phyloP scores from a whole-genome alignment of 257 asterid genomes.

The Solanum chiquidenum region DNA sequence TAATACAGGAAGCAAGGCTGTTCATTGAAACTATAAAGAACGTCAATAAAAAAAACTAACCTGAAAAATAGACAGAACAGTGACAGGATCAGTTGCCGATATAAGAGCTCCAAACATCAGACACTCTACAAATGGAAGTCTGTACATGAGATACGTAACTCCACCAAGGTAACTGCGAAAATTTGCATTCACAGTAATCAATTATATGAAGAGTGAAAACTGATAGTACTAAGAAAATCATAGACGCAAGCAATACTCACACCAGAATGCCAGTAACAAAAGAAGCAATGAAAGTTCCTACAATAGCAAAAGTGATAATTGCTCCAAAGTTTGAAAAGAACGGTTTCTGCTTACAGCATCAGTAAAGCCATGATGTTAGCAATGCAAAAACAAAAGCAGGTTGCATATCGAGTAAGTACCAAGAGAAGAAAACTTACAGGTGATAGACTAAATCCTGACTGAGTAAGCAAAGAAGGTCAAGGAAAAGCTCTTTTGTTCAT shows the following conservation, averaged over 20 bases:
- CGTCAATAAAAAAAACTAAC: slow-evolving; percentile 14
- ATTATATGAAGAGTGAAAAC: neutral
- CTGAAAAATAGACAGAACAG: slow-evolving; percentile 97
- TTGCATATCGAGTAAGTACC: neutral
- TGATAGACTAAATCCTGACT: slow-evolving; percentile 92
- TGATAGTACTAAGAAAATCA: neutral
- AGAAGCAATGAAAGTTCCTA: slow-evolving; percentile 87
- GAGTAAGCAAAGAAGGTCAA: slow-evolving; percentile 62
- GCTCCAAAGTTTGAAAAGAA: slow-evolving; percentile 98
- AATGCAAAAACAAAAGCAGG: neutral
- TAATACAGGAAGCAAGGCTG: neutral
- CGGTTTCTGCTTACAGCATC: slow-evolving; percentile 67
- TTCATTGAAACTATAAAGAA: neutral
- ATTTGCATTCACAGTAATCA: slow-evolving; percentile 1
- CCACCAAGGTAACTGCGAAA: slow-evolving; percentile 85
- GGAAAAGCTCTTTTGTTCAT: slow-evolving; percentile 24
- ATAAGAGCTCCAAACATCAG: slow-evolving; percentile 99
- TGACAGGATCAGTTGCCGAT: slow-evolving; percentile 98
- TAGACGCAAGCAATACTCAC: slow-evolving; percentile 38
- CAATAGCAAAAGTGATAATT: slow-evolving; percentile 79
- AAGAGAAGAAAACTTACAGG: slow-evolving; percentile 57
- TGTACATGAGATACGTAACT: slow-evolving; percentile 67
- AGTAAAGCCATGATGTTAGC: neutral
- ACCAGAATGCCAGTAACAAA: slow-evolving; percentile 85
- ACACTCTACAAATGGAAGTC: slow-evolving; percentile 90